phyloP scores from a whole-genome alignment of 225 moss, liverwort and hornwort species.

The Bryum argenteum region DNA sequence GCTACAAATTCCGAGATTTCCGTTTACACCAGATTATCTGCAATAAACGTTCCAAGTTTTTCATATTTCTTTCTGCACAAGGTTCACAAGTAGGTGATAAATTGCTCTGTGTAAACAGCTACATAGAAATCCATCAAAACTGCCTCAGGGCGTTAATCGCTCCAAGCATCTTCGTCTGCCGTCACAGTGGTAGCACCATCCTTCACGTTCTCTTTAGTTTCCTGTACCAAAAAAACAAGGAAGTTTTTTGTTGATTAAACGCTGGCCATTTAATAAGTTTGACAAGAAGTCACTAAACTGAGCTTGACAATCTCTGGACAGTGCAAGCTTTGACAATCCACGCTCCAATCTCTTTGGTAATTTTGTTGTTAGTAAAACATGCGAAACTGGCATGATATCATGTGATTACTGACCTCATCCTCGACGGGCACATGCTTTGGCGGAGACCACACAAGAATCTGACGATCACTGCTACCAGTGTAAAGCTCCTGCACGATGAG shows the following conservation, averaged over 20 bases:
- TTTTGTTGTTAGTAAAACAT: background rate
- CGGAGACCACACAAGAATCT: conserved; percentile 92
- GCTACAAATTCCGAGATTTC: background rate
- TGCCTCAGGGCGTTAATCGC: conserved; percentile 34
- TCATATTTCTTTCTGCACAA: background rate
- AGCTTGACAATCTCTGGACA: background rate
- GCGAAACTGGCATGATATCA: background rate
- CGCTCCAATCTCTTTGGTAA: background rate
- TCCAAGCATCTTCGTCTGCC: conserved; percentile 66
- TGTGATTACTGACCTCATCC: conserved; percentile 40
- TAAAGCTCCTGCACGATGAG: conserved; percentile 72
- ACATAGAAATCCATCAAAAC: background rate
- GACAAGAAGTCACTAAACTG: background rate
- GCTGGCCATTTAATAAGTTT: background rate
- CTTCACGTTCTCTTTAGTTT: conserved; percentile 39
- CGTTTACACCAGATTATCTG: background rate
- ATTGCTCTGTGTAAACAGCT: conserved; percentile 1
- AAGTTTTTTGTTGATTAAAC: background rate
- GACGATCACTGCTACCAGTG: conserved; percentile 91
- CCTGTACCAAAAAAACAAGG: conserved; percentile 31
- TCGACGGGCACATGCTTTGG: conserved; percentile 50
- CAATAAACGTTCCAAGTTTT: background rate
- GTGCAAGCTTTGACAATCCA: background rate
- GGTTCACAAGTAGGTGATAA: background rate
- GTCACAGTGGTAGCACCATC: conserved; percentile 5